Evolutionary conservation across 805 yeast genomes (phyloP).

Genomic region (Lipomyces japonicus): DNA sequence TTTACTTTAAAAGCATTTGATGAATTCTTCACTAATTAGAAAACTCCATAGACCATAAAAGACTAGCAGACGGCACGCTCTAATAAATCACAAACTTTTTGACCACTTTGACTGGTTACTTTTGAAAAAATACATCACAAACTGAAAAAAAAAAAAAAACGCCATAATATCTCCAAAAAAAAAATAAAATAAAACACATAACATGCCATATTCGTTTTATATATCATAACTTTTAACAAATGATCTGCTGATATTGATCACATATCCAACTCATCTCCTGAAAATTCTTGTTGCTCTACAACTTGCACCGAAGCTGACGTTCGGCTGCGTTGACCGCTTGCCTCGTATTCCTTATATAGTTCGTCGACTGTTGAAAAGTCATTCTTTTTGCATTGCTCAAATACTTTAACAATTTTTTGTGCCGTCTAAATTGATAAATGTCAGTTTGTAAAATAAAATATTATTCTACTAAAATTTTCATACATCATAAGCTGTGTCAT

Average conservation of each 20-base stretch:
- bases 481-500: conserved; percentile 84
- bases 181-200: conserved; percentile 16
- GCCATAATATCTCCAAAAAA: background rate
- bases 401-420: conserved; percentile 57
- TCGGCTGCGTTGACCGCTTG: conserved; percentile 44
- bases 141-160: no score
- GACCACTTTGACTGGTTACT: no score
- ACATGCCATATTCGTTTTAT: conserved; percentile 45
- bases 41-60: no score
- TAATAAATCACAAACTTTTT: no score
- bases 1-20: no score
- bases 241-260: no score
- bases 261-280: conserved; percentile 50
- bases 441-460: background rate
- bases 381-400: conserved; percentile 56
- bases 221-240: no score
- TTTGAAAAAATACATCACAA: no score
- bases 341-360: conserved; percentile 57
- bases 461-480: background rate
- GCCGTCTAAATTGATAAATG: conserved; percentile 47
- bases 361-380: conserved; percentile 56
- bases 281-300: conserved; percentile 48
- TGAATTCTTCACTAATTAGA: no score
- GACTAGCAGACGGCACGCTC: no score
- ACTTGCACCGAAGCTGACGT: conserved; percentile 35